phyloP scores from a whole-genome alignment of 2,329 filamentous ascomycete genomes.

The Ramularia endophylla region DNA sequence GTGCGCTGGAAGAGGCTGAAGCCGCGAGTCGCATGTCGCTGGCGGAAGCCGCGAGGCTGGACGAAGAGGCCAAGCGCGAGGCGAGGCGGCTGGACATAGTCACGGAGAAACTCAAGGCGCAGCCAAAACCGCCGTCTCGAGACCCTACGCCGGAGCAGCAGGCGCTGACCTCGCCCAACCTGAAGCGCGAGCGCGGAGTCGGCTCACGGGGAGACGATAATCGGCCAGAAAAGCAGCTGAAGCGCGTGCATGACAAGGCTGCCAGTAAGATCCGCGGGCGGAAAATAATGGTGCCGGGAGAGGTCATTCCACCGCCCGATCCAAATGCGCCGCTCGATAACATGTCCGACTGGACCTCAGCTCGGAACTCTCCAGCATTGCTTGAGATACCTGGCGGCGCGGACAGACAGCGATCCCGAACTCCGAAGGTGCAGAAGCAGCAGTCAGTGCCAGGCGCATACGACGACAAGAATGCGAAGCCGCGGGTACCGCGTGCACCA shows the following conservation, averaged over 20 bases:
- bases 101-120: constrained; percentile 54
- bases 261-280: constrained; percentile 29
- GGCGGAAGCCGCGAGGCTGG: constrained; percentile 29
- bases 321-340: constrained; percentile 33
- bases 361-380: constrained; percentile 29
- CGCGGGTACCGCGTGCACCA: constrained; percentile 34
- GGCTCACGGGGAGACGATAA: constrained; percentile 24
- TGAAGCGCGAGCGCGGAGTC: constrained; percentile 29
- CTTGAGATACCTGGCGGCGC: constrained; percentile 24
- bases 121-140: constrained; percentile 55
- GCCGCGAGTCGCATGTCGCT: constrained; percentile 31
- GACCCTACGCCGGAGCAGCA: constrained; percentile 49
- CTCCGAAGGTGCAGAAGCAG: constrained; percentile 33
- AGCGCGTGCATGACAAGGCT: constrained; percentile 27
- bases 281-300: constrained; percentile 39
- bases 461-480: constrained; percentile 38
- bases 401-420: constrained; percentile 26
- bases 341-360: constrained; percentile 36
- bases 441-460: constrained; percentile 33
- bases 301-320: constrained; percentile 40
- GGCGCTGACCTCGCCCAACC: constrained; percentile 29
- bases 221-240: constrained; percentile 21
- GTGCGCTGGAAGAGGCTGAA: constrained; percentile 36
- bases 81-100: constrained; percentile 54
- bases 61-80: constrained; percentile 31